Conservation (phyloP, 2,329 filamentous ascomycete species). For the Aspergillus phoenicis region DNA sequence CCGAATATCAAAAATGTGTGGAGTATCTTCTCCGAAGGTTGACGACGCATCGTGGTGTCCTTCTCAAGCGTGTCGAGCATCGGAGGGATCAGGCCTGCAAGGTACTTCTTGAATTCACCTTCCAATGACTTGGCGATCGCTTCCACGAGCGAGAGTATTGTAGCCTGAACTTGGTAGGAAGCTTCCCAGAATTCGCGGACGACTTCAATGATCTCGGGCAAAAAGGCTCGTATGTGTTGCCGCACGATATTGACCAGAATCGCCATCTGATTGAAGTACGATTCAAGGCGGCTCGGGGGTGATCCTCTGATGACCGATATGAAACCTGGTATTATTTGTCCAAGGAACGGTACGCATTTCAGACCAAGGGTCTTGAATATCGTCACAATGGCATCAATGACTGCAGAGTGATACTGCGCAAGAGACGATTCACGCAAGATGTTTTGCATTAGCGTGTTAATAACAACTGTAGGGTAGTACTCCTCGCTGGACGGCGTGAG, state of each 20-base stretch:
- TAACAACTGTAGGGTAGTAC: conserved; percentile 97
- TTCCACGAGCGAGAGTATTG: conserved; percentile 89
- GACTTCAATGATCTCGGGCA: conserved; percentile 82
- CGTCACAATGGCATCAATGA: conserved; percentile 97
- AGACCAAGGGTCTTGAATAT: conserved; percentile 96
- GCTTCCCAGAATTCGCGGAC: conserved; percentile 89
- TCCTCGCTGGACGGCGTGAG: conserved; percentile 96
- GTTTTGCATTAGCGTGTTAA: conserved; percentile 83
- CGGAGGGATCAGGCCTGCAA: conserved; percentile 82
- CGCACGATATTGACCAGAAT: conserved; percentile 92
- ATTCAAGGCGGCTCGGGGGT: conserved; percentile 76
- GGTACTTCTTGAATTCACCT: conserved; percentile 95
- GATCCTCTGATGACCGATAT: conserved; percentile 84
- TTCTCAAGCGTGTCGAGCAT: conserved; percentile 95
- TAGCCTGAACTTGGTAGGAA: conserved; percentile 78
- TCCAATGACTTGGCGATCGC: conserved; percentile 91
- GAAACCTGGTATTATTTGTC: conserved; percentile 92
- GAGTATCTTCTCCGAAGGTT: conserved; percentile 83
- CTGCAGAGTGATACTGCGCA: conserved; percentile 84
- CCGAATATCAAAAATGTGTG: conserved; percentile 97
- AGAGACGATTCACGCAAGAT: conserved; percentile 90
- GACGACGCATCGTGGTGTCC: conserved; percentile 73
- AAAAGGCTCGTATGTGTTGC: conserved; percentile 90
- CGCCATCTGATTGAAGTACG: conserved; percentile 96
- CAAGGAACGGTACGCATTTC: conserved; percentile 93